Conservation (phyloP, 2,329 filamentous ascomycete species). For the Penicillium glabrum region DNA sequence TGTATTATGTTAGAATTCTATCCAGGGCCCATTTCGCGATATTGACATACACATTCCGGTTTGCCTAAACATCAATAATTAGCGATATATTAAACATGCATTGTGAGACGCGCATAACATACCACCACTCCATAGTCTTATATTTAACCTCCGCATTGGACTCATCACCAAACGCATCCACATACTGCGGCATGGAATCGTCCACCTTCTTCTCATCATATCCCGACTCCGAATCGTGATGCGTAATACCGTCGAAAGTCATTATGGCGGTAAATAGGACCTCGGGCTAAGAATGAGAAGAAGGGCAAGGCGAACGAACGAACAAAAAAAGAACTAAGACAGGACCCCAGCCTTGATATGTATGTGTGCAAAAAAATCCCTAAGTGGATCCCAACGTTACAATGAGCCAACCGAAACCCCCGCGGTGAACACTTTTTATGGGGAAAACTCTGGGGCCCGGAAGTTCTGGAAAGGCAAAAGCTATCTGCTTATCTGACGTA, state of each 20-base stretch:
- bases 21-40: background rate
- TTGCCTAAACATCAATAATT: constrained; percentile 11
- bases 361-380: constrained; percentile 14
- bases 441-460: constrained; percentile 16
- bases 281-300: background rate
- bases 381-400: constrained; percentile 17
- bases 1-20: constrained; percentile 4
- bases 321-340: background rate
- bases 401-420: constrained; percentile 18
- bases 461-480: constrained; percentile 8
- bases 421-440: constrained; percentile 10
- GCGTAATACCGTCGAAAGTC: constrained; percentile 14
- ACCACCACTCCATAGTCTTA: constrained; percentile 27
- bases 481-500: constrained; percentile 8
- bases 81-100: background rate
- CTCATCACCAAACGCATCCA: constrained; percentile 21
- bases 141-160: constrained; percentile 21
- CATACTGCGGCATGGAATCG: background rate
- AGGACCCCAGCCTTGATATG: background rate
- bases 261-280: constrained; percentile 10
- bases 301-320: background rate
- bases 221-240: constrained; percentile 17
- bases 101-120: constrained; percentile 1
- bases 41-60: constrained; percentile 22
- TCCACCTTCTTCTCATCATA: constrained; percentile 17